Base-by-base conservation (phyloP, 2,329 filamentous ascomycete genomes). In the Aspergillus jensenii region DNA sequence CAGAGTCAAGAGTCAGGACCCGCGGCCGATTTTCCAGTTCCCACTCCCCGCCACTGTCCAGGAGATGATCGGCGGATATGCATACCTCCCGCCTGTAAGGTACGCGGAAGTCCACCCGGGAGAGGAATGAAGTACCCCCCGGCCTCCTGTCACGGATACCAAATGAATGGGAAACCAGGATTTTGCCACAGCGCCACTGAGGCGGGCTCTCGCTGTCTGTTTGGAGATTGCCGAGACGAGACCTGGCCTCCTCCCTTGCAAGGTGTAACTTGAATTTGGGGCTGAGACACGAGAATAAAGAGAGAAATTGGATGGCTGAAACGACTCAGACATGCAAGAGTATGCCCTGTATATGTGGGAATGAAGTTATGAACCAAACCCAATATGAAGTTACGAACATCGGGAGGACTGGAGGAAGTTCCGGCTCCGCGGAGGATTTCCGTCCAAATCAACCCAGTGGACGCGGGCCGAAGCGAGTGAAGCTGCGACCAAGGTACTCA, bases 111-210 rank as follows among this genome's bases (percentile, higher is more conserved):
- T 37, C 15, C 35, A 9, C 27, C 27, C 27, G 27, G 9, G 27
- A 31, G 9, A 31, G 27, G 27, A 31, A 31, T 31, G 27, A 31
- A 31, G 27, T 31, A 31, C 9, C 27, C 27, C 11, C 27, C 27
- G 3, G 27, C 27, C 27, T 31, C 27, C 27, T 11, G 27, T 31
- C 27, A 31, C 27, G 9, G 27, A 31, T 31, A 31, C 44, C 27
- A 14, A 43, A 41, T 43, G 25, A n/a, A 52, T n/a, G 37, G 46
- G 19, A 19, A 23, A 37, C 35, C 15, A 19, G 25, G 23, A 33
- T 19, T 44, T 52, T 23, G 49, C 49, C 49, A 52, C 49, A 15
- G 49, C 49, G 49, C 49, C 49, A 52, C 49, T 15, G 21, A 17
- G 14, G 49, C 21, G 25, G 25, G 23, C 37, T 33, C 17, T 50